These are phyloP conservation scores for Xylaria cubensis DNA, from an alignment of 495 filamentous ascomycete genomes.

Conservation along the genomic window DNA sequence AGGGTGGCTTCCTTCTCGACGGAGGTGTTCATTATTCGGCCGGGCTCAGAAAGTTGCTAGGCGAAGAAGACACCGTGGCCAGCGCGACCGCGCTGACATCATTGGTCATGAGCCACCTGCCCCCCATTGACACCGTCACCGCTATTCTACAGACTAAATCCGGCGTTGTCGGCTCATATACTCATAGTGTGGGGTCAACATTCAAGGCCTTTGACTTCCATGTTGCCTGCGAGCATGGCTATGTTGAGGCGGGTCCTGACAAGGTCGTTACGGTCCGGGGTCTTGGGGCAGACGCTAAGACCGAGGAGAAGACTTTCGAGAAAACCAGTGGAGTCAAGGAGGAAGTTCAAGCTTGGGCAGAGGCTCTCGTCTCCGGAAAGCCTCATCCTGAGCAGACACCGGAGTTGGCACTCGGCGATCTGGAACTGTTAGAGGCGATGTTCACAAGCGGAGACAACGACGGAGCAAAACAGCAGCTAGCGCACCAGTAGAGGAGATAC, in stretches of 20 bases:
- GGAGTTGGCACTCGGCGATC: conserved; percentile 71
- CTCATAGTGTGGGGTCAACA: conserved; percentile 68
- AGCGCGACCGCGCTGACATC: conserved; percentile 65
- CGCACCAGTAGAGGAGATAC: conserved; percentile 38
- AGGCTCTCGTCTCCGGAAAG: conserved; percentile 56
- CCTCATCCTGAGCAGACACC: conserved; percentile 63
- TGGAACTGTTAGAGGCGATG: conserved; percentile 72
- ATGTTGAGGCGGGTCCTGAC: conserved; percentile 49
- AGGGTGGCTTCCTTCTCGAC: conserved; percentile 81
- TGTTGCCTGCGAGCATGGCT: conserved; percentile 61
- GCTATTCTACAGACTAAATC: conserved; percentile 64
- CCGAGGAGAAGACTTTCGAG: conserved; percentile 60
- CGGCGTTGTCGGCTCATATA: conserved; percentile 68
- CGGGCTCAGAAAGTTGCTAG: conserved; percentile 65
- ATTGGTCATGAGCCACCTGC: conserved; percentile 66
- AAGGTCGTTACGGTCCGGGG: conserved; percentile 52
- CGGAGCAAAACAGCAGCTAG: conserved; percentile 53
- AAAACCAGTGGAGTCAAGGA: conserved; percentile 65
- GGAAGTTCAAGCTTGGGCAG: conserved; percentile 72
- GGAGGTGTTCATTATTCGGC: conserved; percentile 79
- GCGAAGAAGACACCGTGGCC: conserved; percentile 54
- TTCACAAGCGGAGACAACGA: conserved; percentile 65
- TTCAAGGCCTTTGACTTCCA: conserved; percentile 57
- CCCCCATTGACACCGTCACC: conserved; percentile 77
- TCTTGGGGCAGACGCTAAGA: conserved; percentile 47